These are phyloP conservation scores for Candida berthetii DNA, from an alignment of 805 yeast species.

Conservation along the genomic window DNA sequence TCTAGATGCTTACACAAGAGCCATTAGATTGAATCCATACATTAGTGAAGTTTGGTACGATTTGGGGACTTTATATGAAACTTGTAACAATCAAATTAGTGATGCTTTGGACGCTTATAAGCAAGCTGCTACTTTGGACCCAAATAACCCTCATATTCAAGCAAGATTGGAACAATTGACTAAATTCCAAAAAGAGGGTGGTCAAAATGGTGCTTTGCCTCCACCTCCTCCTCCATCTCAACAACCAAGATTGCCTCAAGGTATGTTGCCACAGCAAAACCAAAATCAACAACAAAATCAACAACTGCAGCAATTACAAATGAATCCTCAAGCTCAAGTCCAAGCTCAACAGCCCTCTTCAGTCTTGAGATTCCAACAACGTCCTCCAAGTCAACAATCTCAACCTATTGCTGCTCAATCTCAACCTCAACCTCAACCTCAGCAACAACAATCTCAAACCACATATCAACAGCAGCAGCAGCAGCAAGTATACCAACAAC, in stretches of 20 bases:
- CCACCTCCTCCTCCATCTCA: constrained; percentile 68
- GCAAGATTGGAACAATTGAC: constrained; percentile 84
- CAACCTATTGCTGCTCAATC: constrained; percentile 12
- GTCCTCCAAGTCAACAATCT: constrained; percentile 15
- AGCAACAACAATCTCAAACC: constrained; percentile 11
- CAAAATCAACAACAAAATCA: constrained; percentile 31
- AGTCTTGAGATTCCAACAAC: constrained; percentile 11
- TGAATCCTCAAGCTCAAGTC: constrained; percentile 6
- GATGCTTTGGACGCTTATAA: constrained; percentile 97
- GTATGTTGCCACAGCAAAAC: constrained; percentile 42
- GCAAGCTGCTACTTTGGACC: constrained; percentile 93
- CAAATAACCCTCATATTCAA: constrained; percentile 89
- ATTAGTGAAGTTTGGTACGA: constrained; percentile 98
- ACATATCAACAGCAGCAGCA: background rate
- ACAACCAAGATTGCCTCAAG: constrained; percentile 57
- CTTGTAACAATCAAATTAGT: constrained; percentile 90
- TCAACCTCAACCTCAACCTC: constrained; percentile 11
- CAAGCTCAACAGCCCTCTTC: constrained; percentile 4
- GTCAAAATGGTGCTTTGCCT: constrained; percentile 39
- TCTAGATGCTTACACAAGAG: constrained; percentile 94
- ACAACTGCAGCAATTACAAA: constrained; percentile 7
- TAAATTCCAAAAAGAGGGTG: constrained; percentile 64
- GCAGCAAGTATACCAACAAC: constrained; percentile 4
- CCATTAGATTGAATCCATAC: constrained; percentile 92
- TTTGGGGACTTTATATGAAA: constrained; percentile 92